Base-by-base conservation (phyloP, 2,329 filamentous ascomycete genomes). In the Nigrospora osmanthi region DNA sequence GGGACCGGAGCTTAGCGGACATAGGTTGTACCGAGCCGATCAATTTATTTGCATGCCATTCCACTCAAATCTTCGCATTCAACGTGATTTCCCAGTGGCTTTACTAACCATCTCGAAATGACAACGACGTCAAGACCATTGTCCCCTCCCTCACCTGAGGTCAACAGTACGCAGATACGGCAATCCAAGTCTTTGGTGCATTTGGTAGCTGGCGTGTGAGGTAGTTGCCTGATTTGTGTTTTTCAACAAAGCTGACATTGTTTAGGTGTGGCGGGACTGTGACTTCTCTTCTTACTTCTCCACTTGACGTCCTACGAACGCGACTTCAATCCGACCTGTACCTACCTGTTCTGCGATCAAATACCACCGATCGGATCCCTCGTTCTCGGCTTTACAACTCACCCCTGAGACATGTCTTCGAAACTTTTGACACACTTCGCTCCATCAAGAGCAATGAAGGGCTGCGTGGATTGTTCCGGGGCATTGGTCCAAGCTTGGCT, bases 271-370 rank as follows among this genome's bases (percentile, higher is more conserved):
- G 83, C 53, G 82, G 82, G 47, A 84, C 85, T 76, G 80, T 79
- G 30, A 74, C 83, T 28, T 80, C 83, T 33, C 76, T 77, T 11
- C 62, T 86, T 19, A 86, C 83, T 1, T 81, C 79, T 10, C 83
- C 83, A 15, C 76, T 87, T 17, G 83, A 86, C 55, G 82, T 87
- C 16, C 68, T 87, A 13, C 84, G 83, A 62, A 87, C 83, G 11
- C 74, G 83, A 33, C 68, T 87, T 11, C 83, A 87, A 61, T 83
- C 79, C 40, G 81, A 84, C 51, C 85, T 83, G 63, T 86, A 86
- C 63, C 79, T 83, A 58, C 65, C 72, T 31, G n/a, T 76, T 84
- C 60, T 70, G 85, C 23, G 65, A 66, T 11, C 69, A 74, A 19
- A 67, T 67, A 35, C 67, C 70, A 6, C 73, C 14, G 7, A 19